Percentiles rank a stretch among this genome's conserved stretches.
Evolutionary conservation across 306 rosid species (phyloP).

Genomic region (Rubus idaeus): DNA sequence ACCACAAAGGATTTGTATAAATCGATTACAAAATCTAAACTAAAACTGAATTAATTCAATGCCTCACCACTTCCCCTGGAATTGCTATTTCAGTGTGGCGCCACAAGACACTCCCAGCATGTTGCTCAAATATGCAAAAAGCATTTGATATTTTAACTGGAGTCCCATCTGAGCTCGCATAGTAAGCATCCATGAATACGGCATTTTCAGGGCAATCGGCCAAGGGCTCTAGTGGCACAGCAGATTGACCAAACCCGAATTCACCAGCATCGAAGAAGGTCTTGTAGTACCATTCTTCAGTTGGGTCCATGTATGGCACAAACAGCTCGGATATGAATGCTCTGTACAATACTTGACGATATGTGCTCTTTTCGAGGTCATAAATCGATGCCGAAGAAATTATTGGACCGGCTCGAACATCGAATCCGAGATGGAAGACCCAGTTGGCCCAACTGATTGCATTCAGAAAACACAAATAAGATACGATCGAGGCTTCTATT

Average conservation of each 20-base stretch:
- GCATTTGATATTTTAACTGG: conserved; percentile 50
- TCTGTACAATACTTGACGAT: conserved; percentile 51
- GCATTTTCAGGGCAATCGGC: conserved; percentile 63
- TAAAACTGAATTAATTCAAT: neutral
- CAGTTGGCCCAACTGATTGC: conserved; percentile 65
- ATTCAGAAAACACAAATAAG: neutral
- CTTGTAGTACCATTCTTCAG: conserved; percentile 54
- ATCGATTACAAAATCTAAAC: no score
- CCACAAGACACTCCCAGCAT: conserved; percentile 61
- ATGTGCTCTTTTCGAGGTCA: conserved; percentile 41
- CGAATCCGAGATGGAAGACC: conserved; percentile 40
- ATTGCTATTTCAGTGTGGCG: conserved; percentile 51
- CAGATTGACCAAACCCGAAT: conserved; percentile 52
- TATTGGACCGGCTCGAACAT: conserved; percentile 49
- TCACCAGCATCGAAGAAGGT: conserved; percentile 57
- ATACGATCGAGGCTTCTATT: neutral
- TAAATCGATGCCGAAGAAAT: conserved; percentile 59
- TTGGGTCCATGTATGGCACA: conserved; percentile 69
- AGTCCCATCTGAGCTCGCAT: conserved; percentile 33
- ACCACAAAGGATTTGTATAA: neutral
- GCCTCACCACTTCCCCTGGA: conserved; percentile 29
- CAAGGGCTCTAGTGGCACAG: conserved; percentile 41
- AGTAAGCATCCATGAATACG: conserved; percentile 48
- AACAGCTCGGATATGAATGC: conserved; percentile 57
- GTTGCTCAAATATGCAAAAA: conserved; percentile 58